These are phyloP conservation scores for Sporothrix mexicana DNA, from an alignment of 2,329 filamentous ascomycete genomes.

Conservation along the genomic window DNA sequence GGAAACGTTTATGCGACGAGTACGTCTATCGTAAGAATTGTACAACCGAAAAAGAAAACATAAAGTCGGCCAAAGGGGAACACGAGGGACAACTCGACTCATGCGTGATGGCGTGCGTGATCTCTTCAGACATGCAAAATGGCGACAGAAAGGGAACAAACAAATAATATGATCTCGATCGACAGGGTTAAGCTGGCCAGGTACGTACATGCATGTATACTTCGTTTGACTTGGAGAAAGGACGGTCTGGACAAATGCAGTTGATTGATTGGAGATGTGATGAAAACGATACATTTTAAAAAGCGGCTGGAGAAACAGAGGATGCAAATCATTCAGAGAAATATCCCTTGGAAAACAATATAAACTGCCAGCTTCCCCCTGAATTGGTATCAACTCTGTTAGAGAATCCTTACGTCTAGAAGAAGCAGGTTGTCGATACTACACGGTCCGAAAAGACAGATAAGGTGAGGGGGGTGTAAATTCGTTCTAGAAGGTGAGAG, in stretches of 20 bases:
- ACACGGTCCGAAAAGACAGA: background rate
- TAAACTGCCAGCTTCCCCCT: background rate
- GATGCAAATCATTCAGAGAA: background rate
- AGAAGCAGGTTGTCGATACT: background rate
- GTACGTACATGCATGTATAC: too few species aligned
- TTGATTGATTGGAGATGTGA: constrained; percentile 2
- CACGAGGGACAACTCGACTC: background rate
- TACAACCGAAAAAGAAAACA: background rate
- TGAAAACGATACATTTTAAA: background rate
- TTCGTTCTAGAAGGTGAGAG: constrained; percentile 25
- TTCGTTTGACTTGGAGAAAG: background rate
- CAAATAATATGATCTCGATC: constrained; percentile 14
- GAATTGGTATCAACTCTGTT: constrained; percentile 15
- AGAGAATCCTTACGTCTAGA: background rate
- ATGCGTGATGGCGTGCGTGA: constrained; percentile 25
- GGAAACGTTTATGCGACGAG: background rate
- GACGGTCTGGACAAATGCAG: background rate
- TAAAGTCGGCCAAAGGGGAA: background rate
- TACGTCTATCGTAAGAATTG: background rate
- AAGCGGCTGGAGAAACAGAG: background rate
- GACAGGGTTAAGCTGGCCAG: constrained; percentile 12
- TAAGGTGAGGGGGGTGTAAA: background rate
- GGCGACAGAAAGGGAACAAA: background rate
- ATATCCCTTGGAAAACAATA: background rate
- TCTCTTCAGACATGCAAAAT: background rate